Evolutionary conservation across 2,329 filamentous ascomycete genomes (phyloP).

Genomic region (Alternaria novae-zelandiae): DNA sequence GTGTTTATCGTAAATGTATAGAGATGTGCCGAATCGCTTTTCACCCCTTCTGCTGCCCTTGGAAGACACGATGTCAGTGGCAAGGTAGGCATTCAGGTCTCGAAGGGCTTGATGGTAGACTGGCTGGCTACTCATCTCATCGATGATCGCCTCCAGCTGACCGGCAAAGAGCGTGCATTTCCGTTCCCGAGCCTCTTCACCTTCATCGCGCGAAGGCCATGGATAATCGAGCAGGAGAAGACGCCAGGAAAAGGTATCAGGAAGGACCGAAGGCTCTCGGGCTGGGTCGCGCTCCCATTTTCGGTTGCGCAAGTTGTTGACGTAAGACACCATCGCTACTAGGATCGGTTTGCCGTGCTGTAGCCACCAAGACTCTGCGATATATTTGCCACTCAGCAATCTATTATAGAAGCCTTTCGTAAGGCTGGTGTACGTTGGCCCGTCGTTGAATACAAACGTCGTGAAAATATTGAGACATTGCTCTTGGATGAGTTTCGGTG

Average conservation of each 20-base stretch:
- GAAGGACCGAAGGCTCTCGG: conserved; percentile 25
- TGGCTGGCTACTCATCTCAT: conserved; percentile 14
- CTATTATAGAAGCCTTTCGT: background rate
- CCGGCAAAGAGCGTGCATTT: conserved; percentile 26
- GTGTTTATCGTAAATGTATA: background rate
- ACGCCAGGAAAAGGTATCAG: conserved; percentile 30
- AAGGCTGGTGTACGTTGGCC: conserved; percentile 1
- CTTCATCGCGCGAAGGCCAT: background rate
- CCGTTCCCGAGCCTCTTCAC: conserved; percentile 1
- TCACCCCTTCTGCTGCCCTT: background rate
- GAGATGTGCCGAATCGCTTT: background rate
- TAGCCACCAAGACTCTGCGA: conserved; percentile 20
- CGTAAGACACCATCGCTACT: conserved; percentile 24
- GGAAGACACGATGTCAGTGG: background rate
- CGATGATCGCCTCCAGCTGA: conserved; percentile 17
- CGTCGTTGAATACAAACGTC: conserved; percentile 15
- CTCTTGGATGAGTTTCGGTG: conserved; percentile 16
- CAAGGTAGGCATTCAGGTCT: conserved; percentile 9
- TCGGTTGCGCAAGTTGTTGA: conserved; percentile 25
- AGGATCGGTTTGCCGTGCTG: conserved; percentile 18
- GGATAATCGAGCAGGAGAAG: conserved; percentile 38
- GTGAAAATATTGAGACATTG: conserved; percentile 26
- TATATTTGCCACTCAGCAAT: background rate
- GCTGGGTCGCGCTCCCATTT: conserved; percentile 30
- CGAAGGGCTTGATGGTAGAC: conserved; percentile 26